Conservation (phyloP, 768 basidiomycete species). For the Podaxis sp. region DNA sequence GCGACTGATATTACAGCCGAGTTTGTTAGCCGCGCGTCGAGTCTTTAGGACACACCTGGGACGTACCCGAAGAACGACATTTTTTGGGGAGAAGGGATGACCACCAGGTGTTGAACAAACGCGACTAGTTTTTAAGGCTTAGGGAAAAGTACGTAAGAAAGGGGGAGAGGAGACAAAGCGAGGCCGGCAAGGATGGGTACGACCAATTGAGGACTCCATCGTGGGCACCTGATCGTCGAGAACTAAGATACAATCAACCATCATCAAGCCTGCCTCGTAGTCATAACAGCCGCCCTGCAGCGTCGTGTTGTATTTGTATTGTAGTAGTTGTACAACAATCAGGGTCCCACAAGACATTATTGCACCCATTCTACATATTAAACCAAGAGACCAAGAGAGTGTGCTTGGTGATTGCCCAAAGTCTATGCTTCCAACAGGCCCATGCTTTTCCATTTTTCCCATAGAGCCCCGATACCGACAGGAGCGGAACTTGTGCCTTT, state of each 20-base stretch:
- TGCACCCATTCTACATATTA: background rate
- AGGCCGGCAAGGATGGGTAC: background rate
- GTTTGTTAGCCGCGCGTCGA: background rate
- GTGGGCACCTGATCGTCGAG: conserved; percentile 9
- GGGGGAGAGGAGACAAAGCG: background rate
- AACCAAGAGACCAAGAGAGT: background rate
- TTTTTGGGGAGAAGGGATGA: conserved; percentile 16
- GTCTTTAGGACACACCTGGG: background rate
- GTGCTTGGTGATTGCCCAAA: background rate
- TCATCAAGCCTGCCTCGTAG: background rate
- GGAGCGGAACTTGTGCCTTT: conserved; percentile 60
- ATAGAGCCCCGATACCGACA: conserved; percentile 76
- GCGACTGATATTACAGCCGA: conserved; percentile 1
- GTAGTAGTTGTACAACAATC: background rate
- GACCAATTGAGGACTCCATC: background rate
- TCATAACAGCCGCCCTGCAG: conserved; percentile 6
- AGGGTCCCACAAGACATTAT: background rate
- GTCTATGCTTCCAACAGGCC: conserved; percentile 60
- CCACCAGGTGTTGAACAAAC: background rate
- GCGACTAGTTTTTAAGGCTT: background rate
- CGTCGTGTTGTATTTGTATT: background rate
- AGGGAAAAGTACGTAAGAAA: background rate
- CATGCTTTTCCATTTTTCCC: conserved; percentile 92
- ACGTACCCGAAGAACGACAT: conserved; percentile 87
- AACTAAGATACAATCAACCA: background rate